Conservation (phyloP, 495 filamentous ascomycete species). For the Podospora comata region DNA sequence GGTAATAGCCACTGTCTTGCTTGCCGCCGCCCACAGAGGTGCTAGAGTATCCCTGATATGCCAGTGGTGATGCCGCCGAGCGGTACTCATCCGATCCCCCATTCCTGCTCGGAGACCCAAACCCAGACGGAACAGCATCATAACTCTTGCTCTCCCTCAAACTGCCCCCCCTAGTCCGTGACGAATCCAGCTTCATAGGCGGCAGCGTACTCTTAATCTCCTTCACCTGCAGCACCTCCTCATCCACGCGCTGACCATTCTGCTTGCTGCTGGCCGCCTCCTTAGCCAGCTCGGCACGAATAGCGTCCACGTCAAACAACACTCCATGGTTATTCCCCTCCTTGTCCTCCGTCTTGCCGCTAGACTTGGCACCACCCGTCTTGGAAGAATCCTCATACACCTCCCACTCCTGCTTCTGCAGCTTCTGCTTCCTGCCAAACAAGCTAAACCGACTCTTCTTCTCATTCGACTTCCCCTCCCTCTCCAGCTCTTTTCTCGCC, state of each 20-base stretch:
- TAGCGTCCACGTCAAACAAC: constrained; percentile 94
- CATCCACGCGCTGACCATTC: constrained; percentile 25
- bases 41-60: constrained; percentile 22
- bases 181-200: constrained; percentile 74
- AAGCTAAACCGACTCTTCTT: constrained; percentile 60
- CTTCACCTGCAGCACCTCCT: constrained; percentile 60
- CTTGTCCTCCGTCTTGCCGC: constrained; percentile 40
- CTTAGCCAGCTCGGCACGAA: constrained; percentile 77
- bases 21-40: constrained; percentile 21
- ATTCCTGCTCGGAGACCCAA: neutral
- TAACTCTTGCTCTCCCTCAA: constrained; percentile 53
- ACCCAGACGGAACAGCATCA: constrained; percentile 19
- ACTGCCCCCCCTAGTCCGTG: constrained; percentile 35
- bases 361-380: constrained; percentile 27
- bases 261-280: constrained; percentile 44
- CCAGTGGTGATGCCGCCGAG: neutral
- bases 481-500: constrained; percentile 80
- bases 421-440: constrained; percentile 68
- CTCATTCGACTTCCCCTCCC: constrained; percentile 42
- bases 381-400: constrained; percentile 65
- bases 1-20: constrained; percentile 10
- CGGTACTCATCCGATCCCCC: neutral
- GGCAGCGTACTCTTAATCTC: constrained; percentile 86
- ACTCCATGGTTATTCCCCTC: constrained; percentile 56
- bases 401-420: constrained; percentile 89